Evolutionary conservation across 1,284 basidiomycete species (phyloP), one percentile per base, ranked within the genome.

Genomic region (Trichosporon sp.): DNA sequence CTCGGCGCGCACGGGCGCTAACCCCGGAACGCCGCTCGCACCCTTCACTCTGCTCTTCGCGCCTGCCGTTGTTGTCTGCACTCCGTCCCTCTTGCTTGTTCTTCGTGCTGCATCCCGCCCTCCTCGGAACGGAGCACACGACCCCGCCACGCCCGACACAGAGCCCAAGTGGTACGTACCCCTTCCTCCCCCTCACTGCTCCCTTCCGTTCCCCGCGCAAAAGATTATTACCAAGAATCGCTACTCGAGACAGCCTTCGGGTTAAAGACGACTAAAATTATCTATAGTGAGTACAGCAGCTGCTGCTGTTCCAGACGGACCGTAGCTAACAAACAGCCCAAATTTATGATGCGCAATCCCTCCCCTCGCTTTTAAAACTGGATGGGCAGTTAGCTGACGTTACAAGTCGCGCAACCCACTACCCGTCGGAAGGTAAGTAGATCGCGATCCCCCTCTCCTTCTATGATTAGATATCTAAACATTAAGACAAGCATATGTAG

Each of bases 401-500:
- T 5, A 11, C 3, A 18, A 63, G 62, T 38, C 62, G 35, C 18
- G 62, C 34, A 25, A 38, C 34, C 62, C 62, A n/a, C 34, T 29
- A 25, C n/a, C 23, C 35, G 23, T 38, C 38, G 8, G 29, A 51
- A 34, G 31, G 44, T 47, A 21, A 53, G 62, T 51, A 8, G 27
- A n/a, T 29, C 31, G 21, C 32, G 27, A 31, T 47, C 56, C 12
- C 56, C 13, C 63, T 15, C 38, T 11, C 31, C 15, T n/a, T 73
- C 74, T 66, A 75, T 77, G 80, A 81, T 81, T 82, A 79, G 73
- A 76, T 74, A 72, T 68, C 71, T 68, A 72, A 76, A 76, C 65
- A 31, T 47, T 35, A 64, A 68, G 60, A 82, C 81, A 82, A 82
- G 81, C 81, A 82, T 82, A 82, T 82, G 77, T 80, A 82, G 80